Evolutionary conservation across 495 filamentous ascomycete species (phyloP).

Genomic region (Talaromyces adpressus): DNA sequence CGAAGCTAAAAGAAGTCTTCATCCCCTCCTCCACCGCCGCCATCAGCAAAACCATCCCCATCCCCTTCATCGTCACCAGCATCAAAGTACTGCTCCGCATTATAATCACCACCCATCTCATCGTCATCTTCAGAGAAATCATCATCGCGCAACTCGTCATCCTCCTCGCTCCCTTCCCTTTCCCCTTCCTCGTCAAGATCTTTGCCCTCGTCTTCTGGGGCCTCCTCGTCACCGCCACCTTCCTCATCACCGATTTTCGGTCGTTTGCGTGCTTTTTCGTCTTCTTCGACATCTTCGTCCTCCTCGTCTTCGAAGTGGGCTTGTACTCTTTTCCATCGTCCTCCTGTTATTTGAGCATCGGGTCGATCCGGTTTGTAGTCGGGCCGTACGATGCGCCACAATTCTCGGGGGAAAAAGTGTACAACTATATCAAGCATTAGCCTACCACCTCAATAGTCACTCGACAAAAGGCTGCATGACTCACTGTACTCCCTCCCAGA

Average conservation of each 20-base stretch:
- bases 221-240: conserved; percentile 25
- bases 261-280: conserved; percentile 21
- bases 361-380: conserved; percentile 31
- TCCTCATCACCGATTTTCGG: conserved; percentile 25
- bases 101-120: conserved; percentile 54
- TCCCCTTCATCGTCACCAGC: conserved; percentile 53
- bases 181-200: conserved; percentile 34
- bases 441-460: neutral
- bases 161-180: conserved; percentile 30
- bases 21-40: conserved; percentile 29
- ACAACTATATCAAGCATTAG: conserved; percentile 27
- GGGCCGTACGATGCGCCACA: conserved; percentile 45
- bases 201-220: conserved; percentile 27
- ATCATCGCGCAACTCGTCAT: conserved; percentile 49
- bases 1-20: conserved; percentile 3
- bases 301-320: conserved; percentile 42
- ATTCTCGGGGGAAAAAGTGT: conserved; percentile 51
- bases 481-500: conserved; percentile 44
- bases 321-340: conserved; percentile 20
- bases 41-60: conserved; percentile 42
- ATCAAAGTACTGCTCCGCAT: conserved; percentile 62
- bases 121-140: conserved; percentile 51
- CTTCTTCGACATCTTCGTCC: conserved; percentile 27
- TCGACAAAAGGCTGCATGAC: conserved; percentile 9
- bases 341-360: conserved; percentile 22